Conservation (phyloP, 176 grass and related monocot genomes). For the Cymbopogon citratus region DNA sequence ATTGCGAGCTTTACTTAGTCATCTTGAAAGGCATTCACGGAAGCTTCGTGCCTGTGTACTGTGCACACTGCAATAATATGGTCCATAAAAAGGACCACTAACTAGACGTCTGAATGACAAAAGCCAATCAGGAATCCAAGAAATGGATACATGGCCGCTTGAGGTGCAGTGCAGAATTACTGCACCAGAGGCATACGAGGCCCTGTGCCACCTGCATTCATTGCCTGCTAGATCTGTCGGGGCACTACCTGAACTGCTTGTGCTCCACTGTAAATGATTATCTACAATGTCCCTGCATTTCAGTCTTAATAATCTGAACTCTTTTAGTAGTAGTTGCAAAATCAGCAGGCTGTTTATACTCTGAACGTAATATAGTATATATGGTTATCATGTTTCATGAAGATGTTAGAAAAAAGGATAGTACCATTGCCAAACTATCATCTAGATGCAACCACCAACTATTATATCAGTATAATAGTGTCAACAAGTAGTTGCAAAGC, state of each 20-base stretch:
- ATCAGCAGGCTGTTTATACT: background rate
- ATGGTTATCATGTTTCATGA: background rate
- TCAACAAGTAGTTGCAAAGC: slow-evolving; percentile 23
- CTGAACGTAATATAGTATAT: background rate
- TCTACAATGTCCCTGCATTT: background rate
- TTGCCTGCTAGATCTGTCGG: background rate
- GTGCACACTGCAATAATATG: background rate
- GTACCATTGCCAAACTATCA: background rate
- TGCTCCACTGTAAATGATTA: background rate
- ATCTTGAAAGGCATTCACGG: slow-evolving; percentile 12
- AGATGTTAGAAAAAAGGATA: background rate
- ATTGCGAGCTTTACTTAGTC: background rate
- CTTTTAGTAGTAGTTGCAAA: background rate
- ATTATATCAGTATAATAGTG: background rate
- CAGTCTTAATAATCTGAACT: background rate
- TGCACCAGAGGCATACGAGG: background rate
- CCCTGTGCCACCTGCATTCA: background rate
- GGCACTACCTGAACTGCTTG: background rate
- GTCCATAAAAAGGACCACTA: background rate
- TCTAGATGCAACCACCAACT: too few relatives aligned
- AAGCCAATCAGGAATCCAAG: background rate
- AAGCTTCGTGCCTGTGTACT: background rate
- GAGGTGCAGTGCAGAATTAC: background rate
- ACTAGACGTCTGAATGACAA: background rate
- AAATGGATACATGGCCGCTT: background rate